These are phyloP conservation scores for Suillus sp. DNA, from an alignment of 768 basidiomycete genomes.

Conservation along the genomic window DNA sequence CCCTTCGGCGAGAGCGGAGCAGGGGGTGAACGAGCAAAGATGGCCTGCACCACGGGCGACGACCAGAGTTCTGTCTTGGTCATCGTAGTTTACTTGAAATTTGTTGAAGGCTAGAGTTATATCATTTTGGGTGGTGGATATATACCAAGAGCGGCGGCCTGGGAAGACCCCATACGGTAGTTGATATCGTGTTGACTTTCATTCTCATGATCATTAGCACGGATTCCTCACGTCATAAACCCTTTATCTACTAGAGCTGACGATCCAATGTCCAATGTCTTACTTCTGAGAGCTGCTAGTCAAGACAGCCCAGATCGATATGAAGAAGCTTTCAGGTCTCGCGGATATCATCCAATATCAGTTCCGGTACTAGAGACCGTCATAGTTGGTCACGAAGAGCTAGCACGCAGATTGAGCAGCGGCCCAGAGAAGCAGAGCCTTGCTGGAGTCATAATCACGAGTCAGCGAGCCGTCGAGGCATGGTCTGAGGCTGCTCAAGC, in stretches of 20 bases:
- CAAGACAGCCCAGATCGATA: constrained; percentile 55
- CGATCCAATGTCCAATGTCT: constrained; percentile 32
- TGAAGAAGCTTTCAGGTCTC: constrained; percentile 46
- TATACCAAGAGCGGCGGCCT: neutral
- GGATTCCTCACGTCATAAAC: neutral
- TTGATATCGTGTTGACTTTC: neutral
- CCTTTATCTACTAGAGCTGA: neutral
- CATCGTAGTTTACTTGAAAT: neutral
- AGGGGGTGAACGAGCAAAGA: constrained; percentile 19
- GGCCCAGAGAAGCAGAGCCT: constrained; percentile 40
- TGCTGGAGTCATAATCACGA: constrained; percentile 76
- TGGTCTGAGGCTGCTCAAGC: constrained; percentile 52
- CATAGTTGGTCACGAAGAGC: constrained; percentile 47
- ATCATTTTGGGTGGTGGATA: neutral
- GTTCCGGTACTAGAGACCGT: constrained; percentile 74
- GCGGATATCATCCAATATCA: constrained; percentile 57
- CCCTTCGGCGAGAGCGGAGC: constrained; percentile 17
- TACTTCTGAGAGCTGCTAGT: constrained; percentile 44
- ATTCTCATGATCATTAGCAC: neutral
- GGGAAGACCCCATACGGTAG: neutral
- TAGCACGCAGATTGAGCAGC: constrained; percentile 44
- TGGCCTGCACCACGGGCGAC: constrained; percentile 19
- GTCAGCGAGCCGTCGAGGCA: constrained; percentile 74
- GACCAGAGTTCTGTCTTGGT: constrained; percentile 13
- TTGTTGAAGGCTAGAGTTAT: neutral